Evolutionary conservation across 345 rosid species (phyloP), one percentile per base, ranked within the genome.

Genomic region (Arabis hirsuta): DNA sequence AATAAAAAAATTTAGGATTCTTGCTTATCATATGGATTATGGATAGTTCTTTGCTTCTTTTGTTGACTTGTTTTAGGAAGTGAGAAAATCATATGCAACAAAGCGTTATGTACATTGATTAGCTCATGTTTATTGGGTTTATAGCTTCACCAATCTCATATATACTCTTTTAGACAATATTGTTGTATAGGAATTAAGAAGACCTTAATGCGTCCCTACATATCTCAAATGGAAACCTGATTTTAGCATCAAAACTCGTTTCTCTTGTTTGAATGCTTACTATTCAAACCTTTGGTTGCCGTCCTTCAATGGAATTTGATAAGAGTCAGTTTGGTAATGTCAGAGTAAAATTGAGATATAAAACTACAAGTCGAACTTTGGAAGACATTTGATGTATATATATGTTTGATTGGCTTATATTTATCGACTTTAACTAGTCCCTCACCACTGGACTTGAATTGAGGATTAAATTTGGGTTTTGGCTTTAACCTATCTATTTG

Each of bases 401-500:
- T 22, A 22, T 22, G 24, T 22, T 22, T 22, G 56, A 5, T 54
- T 72, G 22, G 47, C 20, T 20, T 53, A 14, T 44, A n/a, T 72
- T 55, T 55, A 55, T 64, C 24, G 19, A 20, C 48, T 60, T 22
- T 74, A 31, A 64, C n/a, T 73, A 36, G 58, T 3, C 43, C 63
- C 34, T 56, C 58, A 24, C 12, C 36, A 45, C 29, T 52, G 32
- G 32, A 29, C 32, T 29, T 29, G 32, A 29, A 29, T 29, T 29
- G 32, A 29, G 32, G 32, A 29, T 29, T 29, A 29, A 29, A 4
- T 29, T 29, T 29, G 32, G 32, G 27, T 47, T 48, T 41, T 50
- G 4, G 45, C 11, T 20, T 47, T 27, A 0, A 2, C 26, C 39
- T 11, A 1, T 66, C 0, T 12, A 13, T 48, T 69, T 39, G 46